phyloP scores from a whole-genome alignment of 768 basidiomycete species.

The Omphalotus guepiniiformis region DNA sequence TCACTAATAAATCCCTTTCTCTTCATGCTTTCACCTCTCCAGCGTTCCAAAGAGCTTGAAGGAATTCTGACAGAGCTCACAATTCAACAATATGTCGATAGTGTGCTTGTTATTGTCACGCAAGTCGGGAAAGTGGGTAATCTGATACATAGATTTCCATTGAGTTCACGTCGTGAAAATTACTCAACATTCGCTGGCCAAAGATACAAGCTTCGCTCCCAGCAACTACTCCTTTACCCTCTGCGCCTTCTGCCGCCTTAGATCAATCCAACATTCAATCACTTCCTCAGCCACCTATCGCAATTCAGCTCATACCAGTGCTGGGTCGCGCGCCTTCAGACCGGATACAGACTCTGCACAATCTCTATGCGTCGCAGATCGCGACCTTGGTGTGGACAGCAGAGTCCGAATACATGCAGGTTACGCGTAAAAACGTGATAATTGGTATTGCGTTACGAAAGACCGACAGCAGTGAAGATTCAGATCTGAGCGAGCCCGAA shows the following conservation, averaged over 20 bases:
- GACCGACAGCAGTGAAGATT: constrained; percentile 22
- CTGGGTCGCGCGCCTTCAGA: constrained; percentile 72
- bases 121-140: constrained; percentile 90
- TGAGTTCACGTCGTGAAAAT: not conserved
- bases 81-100: constrained; percentile 76
- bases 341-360: constrained; percentile 66
- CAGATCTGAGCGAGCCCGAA: constrained; percentile 33
- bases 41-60: constrained; percentile 47
- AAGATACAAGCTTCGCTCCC: constrained; percentile 84
- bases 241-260: constrained; percentile 29
- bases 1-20: not conserved
- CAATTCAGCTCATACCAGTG: constrained; percentile 72
- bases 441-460: constrained; percentile 69
- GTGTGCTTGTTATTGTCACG: constrained; percentile 80
- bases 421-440: constrained; percentile 55
- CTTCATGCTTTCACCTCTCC: constrained; percentile 40
- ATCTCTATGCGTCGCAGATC: constrained; percentile 81
- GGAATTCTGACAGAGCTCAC: constrained; percentile 69
- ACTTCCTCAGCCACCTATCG: constrained; percentile 61
- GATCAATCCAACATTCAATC: constrained; percentile 27
- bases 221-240: constrained; percentile 48
- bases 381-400: constrained; percentile 78
- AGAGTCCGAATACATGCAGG: constrained; percentile 37
- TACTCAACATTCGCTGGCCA: constrained; percentile 11
- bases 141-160: constrained; percentile 47